Base-by-base conservation (phyloP, 2,329 filamentous ascomycete species). In the Leptoxyphium fumago region DNA sequence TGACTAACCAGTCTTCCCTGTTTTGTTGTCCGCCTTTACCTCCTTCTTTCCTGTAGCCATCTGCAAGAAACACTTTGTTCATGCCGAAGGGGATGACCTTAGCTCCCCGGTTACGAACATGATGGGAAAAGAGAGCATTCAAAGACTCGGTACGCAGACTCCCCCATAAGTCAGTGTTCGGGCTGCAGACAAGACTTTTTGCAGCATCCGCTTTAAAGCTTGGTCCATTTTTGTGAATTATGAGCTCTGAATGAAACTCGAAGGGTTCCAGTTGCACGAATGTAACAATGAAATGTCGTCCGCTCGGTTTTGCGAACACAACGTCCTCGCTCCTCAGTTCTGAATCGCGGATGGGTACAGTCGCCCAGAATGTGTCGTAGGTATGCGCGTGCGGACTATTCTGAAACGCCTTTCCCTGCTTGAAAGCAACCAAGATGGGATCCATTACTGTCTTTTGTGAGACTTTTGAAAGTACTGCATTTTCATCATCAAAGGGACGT, bases 111-210 rank as follows among this genome's bases (percentile, higher is more conserved):
- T 45, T 9, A 26, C 32, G 41, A 9, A 36, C 45, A 21, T 41
- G 15, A n/a, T 28, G 5, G 2, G 42, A 43, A 34, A 51, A 38
- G 13, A 51, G 45, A 1, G 49, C 49, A 18, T 51, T 50, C 2
- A 50, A 38, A 38, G 32, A 13, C 15, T 13, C 3, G 32, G 13
- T 36, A 15, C 32, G 32, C 13, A 36, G 32, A 3, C 9, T 15
- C 5, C 32, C 32, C 11, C 15, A 3, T 36, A 5, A 5, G 21
- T 7, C 21, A 13, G 32, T 36, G 4, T 36, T 13, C 15, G 15
- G 32, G 5, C 32, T 36, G 15, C 32, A 13, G 13, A 36, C 32
- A 36, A 36, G 32, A 36, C 9, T 36, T 9, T 15, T 36, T 13
- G 13, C 15, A 13, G 32, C 32, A 5, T 36, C 32, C 15, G 32